A percentile compares a stretch with the other conserved stretches of the same genome.
These are phyloP conservation scores for Phialophora chinensis DNA, from an alignment of 2,329 filamentous ascomycete species.

Conservation along the genomic window DNA sequence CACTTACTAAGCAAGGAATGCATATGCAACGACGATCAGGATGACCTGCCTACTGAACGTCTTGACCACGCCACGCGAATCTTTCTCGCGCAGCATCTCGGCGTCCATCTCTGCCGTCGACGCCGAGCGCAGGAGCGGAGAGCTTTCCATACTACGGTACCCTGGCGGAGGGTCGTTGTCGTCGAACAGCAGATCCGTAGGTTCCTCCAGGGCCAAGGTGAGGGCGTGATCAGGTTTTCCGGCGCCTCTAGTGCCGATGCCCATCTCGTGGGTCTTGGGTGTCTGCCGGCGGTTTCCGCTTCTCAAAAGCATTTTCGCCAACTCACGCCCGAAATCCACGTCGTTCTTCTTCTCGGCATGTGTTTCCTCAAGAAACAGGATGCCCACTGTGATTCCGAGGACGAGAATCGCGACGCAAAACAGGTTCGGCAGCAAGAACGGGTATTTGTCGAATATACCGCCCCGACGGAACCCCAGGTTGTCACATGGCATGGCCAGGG, in stretches of 20 bases:
- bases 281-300: background rate
- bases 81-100: conserved; percentile 51
- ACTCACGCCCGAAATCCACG: conserved; percentile 75
- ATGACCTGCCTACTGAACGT: conserved; percentile 86
- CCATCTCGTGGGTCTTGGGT: background rate
- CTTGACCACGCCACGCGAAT: conserved; percentile 55
- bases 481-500: conserved; percentile 82
- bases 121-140: conserved; percentile 54
- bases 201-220: background rate
- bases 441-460: conserved; percentile 82
- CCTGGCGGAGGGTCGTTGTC: conserved; percentile 68
- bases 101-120: conserved; percentile 45
- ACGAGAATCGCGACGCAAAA: conserved; percentile 81
- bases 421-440: conserved; percentile 91
- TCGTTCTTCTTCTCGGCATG: conserved; percentile 80
- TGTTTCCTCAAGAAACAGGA: conserved; percentile 92
- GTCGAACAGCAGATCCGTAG: conserved; percentile 44
- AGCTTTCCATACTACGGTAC: conserved; percentile 67
- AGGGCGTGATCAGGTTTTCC: background rate
- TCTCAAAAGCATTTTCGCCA: conserved; percentile 72
- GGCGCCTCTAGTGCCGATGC: too few relatives aligned
- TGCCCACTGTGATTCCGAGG: conserved; percentile 75
- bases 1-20: conserved; percentile 83
- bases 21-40: conserved; percentile 66
- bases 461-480: conserved; percentile 71